A percentile compares a stretch with the other conserved stretches of the same genome.
Evolutionary conservation across 352 stramenopile genomes (phyloP).

Genomic region (Phytophthora melonis): DNA sequence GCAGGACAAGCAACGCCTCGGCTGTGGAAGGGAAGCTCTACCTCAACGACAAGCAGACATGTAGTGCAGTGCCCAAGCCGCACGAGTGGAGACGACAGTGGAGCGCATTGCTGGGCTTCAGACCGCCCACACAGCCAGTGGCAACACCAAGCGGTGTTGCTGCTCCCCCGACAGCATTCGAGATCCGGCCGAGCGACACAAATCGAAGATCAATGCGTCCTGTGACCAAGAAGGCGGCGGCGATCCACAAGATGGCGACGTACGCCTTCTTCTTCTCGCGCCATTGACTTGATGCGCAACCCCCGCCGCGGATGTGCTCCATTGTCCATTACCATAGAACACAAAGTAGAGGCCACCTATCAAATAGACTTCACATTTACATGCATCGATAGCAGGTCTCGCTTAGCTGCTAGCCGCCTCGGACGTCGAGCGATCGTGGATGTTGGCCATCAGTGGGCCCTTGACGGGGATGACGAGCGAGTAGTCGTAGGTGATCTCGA

Average conservation of each 20-base stretch:
- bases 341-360: neutral
- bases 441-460: slow-evolving; percentile 37
- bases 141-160: neutral
- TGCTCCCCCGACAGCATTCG: neutral
- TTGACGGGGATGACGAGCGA: slow-evolving; percentile 48
- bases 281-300: slow-evolving; percentile 4
- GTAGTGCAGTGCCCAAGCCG: neutral
- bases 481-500: slow-evolving; percentile 53
- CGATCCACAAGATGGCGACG: slow-evolving; percentile 9
- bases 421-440: slow-evolving; percentile 24
- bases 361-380: neutral
- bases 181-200: neutral
- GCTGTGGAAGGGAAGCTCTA: neutral
- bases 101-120: neutral
- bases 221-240: neutral
- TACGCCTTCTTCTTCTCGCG: slow-evolving; percentile 18
- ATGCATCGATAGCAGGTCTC: no score
- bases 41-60: slow-evolving; percentile 4
- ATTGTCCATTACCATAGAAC: neutral
- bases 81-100: slow-evolving; percentile 1
- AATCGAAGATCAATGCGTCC: neutral
- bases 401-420: slow-evolving; percentile 11
- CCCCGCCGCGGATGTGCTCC: neutral
- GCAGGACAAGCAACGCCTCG: neutral
- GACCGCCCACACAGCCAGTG: neutral